Evolutionary conservation across 2,329 filamentous ascomycete species (phyloP).

Genomic region (Aquanectria penicillioides): DNA sequence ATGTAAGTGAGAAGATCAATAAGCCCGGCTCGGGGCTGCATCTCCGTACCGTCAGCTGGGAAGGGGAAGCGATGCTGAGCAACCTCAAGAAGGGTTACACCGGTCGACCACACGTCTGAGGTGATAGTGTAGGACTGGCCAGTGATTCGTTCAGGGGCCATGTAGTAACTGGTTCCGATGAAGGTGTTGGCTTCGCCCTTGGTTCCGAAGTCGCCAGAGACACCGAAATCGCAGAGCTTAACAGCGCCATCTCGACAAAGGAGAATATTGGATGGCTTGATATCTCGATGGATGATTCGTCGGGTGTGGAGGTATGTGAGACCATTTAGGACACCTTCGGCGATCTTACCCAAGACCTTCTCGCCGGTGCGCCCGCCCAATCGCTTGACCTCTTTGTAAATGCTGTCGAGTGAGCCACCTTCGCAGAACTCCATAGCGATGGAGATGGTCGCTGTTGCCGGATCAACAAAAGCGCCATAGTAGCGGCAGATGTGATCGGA

Average conservation of each 20-base stretch:
- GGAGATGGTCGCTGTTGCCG: conserved; percentile 94
- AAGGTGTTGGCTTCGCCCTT: conserved; percentile 99
- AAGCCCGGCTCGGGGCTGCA: conserved; percentile 90
- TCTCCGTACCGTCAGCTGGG: conserved; percentile 94
- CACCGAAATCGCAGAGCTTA: conserved; percentile 98
- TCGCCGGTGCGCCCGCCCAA: conserved; percentile 94
- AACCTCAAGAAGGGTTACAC: conserved; percentile 98
- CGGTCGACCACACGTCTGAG: conserved; percentile 97
- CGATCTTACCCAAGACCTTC: conserved; percentile 96
- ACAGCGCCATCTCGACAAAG: conserved; percentile 92
- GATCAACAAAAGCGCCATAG: conserved; percentile 96
- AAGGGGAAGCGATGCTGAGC: conserved; percentile 98
- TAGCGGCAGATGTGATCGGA: conserved; percentile 97
- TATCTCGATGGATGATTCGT: conserved; percentile 98
- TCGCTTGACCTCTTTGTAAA: conserved; percentile 97
- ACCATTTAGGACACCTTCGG: conserved; percentile 92
- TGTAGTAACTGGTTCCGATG: conserved; percentile 98
- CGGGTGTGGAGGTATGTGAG: conserved; percentile 94
- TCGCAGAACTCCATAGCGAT: conserved; percentile 99
- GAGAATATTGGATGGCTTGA: conserved; percentile 97
- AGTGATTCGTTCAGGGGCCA: conserved; percentile 98
- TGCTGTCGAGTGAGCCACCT: conserved; percentile 93
- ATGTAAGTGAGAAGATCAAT: conserved; percentile 98
- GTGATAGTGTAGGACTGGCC: conserved; percentile 99
- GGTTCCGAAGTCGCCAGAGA: conserved; percentile 96